Evolutionary conservation across 208 protist species (phyloP).

Genomic region (Trypanosoma avium): DNA sequence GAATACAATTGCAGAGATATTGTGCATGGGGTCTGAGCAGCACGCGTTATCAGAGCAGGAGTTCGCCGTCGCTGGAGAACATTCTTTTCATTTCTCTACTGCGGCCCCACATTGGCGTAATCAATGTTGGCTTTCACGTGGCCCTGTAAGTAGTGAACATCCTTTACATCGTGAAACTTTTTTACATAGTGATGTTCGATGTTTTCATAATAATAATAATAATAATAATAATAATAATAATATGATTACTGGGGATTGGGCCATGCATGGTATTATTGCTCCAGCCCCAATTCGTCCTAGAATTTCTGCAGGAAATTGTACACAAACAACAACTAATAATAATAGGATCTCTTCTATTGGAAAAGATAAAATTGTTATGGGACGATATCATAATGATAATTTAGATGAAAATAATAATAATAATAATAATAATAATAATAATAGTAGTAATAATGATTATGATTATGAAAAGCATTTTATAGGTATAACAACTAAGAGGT

Average conservation of each 20-base stretch:
- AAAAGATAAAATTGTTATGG: no score
- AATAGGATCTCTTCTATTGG: no score
- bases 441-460: no score
- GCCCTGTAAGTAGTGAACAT: constrained; percentile 12
- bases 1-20: no score
- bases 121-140: background rate
- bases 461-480: no score
- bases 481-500: no score
- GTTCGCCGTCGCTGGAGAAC: background rate
- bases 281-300: background rate
- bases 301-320: background rate
- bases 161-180: constrained; percentile 1
- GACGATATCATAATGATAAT: no score
- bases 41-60: no score
- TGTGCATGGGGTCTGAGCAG: no score
- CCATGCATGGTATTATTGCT: background rate
- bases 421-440: no score
- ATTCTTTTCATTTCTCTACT: background rate
- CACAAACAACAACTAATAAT: background rate
- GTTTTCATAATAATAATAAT: background rate
- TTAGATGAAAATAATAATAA: no score
- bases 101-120: background rate
- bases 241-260: background rate
- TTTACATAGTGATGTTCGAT: no score
- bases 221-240: background rate